Base-by-base conservation (phyloP, 2,329 filamentous ascomycete genomes). In the Amphichorda felina region DNA sequence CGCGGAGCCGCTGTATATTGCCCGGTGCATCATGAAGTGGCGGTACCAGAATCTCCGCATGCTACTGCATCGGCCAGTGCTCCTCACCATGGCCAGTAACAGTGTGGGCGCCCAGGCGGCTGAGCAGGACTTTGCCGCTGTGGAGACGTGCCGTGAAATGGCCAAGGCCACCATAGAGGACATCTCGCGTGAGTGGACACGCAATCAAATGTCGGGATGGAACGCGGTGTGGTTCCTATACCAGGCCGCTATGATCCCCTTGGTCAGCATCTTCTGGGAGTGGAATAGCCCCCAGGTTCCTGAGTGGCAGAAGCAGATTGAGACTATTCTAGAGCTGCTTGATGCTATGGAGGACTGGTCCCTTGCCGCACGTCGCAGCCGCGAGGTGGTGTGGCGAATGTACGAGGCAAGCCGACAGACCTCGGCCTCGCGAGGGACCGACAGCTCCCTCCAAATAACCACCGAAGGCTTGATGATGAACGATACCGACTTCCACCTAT, bases 201-300 rank as follows among this genome's bases (percentile, higher is more conserved):
- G 75, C 31, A 82, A 84, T 50, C 75, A 86, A 49, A 82, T 88
- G 60, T 75, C 75, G 1, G 82, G 82, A 8, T 88, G 82, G 82
- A 84, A 85, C 51, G 82, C 79, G 0, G 81, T 83, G 3, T 87
- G 82, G 81, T 80, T 86, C 56, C 70, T 84, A 40, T 88, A 85
- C 57, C 82, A 88, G 53, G 81, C 82, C 0, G 75, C 75, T 42
- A 83, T 88, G 77, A 76, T 88, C 8, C 82, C 82, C 0, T 68
- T 89, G 2, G 71, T 89, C 9, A 80, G 74, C 16, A 64, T 88
- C 10, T 85, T 86, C 52, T 80, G 74, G 64, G 78, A 85, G 50
- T 64, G 61, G 56, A 59, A 63, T 39, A 65, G 57, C 47, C 60
- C 64, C 8, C 58, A 59, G 24, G 61, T 68, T 15, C 49, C 59